Percentiles rank a stretch among this genome's conserved stretches.
Evolutionary conservation across 305 asterid species (phyloP).

Genomic region (Fraxinus albicans): DNA sequence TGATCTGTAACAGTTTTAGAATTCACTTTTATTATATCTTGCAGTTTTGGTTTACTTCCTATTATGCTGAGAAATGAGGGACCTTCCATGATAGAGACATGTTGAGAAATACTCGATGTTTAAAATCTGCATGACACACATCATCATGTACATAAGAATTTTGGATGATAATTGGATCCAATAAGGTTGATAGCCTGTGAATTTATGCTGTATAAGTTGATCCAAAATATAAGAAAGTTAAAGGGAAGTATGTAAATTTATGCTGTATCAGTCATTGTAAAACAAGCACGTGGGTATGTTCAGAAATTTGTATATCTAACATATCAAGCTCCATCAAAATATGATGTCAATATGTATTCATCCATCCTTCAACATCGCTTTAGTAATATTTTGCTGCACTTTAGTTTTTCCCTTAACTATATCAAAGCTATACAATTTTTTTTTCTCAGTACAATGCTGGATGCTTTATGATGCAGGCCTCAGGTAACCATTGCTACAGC

Average conservation of each 20-base stretch:
- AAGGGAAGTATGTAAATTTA: neutral
- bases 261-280: neutral
- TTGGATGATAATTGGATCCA: neutral
- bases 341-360: slow-evolving; percentile 1
- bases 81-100: neutral
- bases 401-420: slow-evolving; percentile 11
- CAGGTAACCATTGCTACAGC: slow-evolving; percentile 98
- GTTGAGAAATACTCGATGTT: neutral
- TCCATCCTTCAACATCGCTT: neutral
- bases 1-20: neutral
- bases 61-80: neutral
- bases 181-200: neutral
- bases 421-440: neutral
- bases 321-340: neutral
- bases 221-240: neutral
- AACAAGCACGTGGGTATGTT: neutral
- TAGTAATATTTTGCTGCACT: slow-evolving; percentile 7
- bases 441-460: slow-evolving; percentile 10
- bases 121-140: neutral
- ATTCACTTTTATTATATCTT: neutral
- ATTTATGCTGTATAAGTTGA: neutral
- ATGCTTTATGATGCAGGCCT: slow-evolving; percentile 70
- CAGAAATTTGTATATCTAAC: neutral
- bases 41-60: neutral
- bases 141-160: neutral